Base-by-base conservation (phyloP, 2,329 filamentous ascomycete species). In the Pleomassaria siparia region DNA sequence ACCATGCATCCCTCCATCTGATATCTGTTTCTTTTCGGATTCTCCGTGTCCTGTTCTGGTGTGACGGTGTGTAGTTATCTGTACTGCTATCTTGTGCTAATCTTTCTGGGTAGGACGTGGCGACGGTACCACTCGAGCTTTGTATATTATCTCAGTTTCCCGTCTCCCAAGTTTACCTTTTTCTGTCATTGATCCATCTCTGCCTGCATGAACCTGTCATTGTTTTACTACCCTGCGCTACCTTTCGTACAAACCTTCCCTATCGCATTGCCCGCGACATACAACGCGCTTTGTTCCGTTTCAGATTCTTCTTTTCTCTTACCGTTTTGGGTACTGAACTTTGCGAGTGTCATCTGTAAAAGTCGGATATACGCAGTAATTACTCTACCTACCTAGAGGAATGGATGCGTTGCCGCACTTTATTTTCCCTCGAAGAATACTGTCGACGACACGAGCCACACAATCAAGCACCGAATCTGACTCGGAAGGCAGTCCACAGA, bases 401-500 rank as follows among this genome's bases (percentile, higher is more conserved):
- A 47, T 51, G 44, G 36, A 37, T 4, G 11, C 40, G 35, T 15
- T 46, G 29, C 45, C 48, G 22, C 22, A 20, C 24, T 47, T 51
- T 37, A 36, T 40, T 32, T 51, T 54, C 21, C 48, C 49, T 42
- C 24, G 24, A 15, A 32, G 28, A 44, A 22, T 3, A 24, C 3
- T 37, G 18, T 18, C 32, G 12, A 18, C 35, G 18, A 37, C 18
- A 3, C 13, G 4, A 20, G 24, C 6, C 15, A 16, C 13, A 9
- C 8, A 30, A 4, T 37, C 35, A 10, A 37, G n/a, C 9, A n/a
- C 32, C 5, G 15, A 18, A 18, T 13, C 16, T 18, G 15, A 35
- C 37, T 26, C 15, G 24, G 21, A 22, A 29, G 24, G 15, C 2
- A 51, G 42, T 29, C 51, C 56, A 11, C 49, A 50, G 16, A 55